These are phyloP conservation scores for Caloboletus firmus DNA, from an alignment of 1,284 basidiomycete genomes.

Conservation along the genomic window DNA sequence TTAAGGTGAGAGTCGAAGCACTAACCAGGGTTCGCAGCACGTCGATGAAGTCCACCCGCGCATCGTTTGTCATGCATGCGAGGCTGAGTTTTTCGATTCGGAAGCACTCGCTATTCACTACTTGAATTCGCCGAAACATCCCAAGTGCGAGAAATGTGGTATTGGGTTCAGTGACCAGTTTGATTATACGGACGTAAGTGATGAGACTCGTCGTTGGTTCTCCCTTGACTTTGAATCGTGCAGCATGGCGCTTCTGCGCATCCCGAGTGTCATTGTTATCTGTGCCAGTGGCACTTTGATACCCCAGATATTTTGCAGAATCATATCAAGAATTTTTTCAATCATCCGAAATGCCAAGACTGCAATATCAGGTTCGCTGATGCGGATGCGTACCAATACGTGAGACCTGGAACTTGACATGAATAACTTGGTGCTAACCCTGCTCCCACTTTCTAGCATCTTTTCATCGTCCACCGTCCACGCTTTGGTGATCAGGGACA, in stretches of 20 bases:
- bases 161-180: constrained; percentile 31
- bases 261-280: constrained; percentile 33
- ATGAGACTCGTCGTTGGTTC: not conserved
- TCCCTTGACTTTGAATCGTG: constrained; percentile 8
- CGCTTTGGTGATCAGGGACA: constrained; percentile 10
- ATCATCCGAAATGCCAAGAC: constrained; percentile 31
- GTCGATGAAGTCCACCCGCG: constrained; percentile 28
- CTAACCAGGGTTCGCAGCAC: constrained; percentile 21
- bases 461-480: constrained; percentile 31
- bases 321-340: constrained; percentile 36
- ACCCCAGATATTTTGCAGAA: constrained; percentile 28
- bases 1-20: not conserved
- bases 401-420: constrained; percentile 13
- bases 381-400: constrained; percentile 33
- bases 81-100: constrained; percentile 24
- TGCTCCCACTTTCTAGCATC: constrained; percentile 18
- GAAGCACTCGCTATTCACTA: constrained; percentile 30
- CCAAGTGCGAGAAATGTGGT: constrained; percentile 28
- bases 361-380: constrained; percentile 33
- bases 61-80: constrained; percentile 29
- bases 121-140: constrained; percentile 27
- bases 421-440: constrained; percentile 4
- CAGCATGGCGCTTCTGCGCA: constrained; percentile 34
- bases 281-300: constrained; percentile 39
- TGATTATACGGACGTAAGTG: constrained; percentile 34